Percentiles rank a stretch among this genome's conserved stretches.
These are phyloP conservation scores for Myrica gale DNA, from an alignment of 306 rosid genomes.

Conservation along the genomic window DNA sequence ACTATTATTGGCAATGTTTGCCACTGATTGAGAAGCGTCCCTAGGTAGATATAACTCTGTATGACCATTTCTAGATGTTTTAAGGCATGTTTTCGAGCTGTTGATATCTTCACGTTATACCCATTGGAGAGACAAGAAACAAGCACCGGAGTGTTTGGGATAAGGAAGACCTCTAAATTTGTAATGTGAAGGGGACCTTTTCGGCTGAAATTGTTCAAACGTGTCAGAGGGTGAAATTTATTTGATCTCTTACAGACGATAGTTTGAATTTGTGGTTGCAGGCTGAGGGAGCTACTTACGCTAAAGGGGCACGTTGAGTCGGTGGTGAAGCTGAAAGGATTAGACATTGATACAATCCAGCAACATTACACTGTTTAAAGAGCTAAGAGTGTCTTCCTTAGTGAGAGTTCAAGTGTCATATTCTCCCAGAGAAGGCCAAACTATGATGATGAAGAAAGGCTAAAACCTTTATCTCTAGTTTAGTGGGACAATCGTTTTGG, in stretches of 20 bases:
- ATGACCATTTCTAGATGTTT: background rate
- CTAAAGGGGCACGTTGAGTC: slow-evolving; percentile 97
- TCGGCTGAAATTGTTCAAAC: too few species aligned
- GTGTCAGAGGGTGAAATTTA: background rate
- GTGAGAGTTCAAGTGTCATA: background rate
- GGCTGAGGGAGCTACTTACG: slow-evolving; percentile 85
- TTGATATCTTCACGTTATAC: too few species aligned
- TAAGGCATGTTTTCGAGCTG: background rate
- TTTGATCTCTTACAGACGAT: slow-evolving; percentile 16
- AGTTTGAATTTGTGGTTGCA: slow-evolving; percentile 33
- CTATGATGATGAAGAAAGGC: slow-evolving; percentile 45
- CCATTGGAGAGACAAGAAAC: too few species aligned
- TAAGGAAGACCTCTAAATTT: too few species aligned
- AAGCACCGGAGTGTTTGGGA: too few species aligned
- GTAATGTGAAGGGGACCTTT: too few species aligned
- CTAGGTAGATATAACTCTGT: background rate
- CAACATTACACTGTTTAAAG: slow-evolving; percentile 86
- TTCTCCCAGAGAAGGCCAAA: slow-evolving; percentile 16
- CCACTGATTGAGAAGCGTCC: background rate
- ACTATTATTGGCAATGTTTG: background rate
- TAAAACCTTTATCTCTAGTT: slow-evolving; percentile 35
- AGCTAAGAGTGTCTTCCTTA: slow-evolving; percentile 3
- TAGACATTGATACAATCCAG: slow-evolving; percentile 85
- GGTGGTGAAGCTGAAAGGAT: slow-evolving; percentile 97
- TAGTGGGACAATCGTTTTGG: slow-evolving; percentile 38